Evolutionary conservation across 306 rosid species (phyloP), one percentile per base, ranked within the genome.

Genomic region (Betula pendula): DNA sequence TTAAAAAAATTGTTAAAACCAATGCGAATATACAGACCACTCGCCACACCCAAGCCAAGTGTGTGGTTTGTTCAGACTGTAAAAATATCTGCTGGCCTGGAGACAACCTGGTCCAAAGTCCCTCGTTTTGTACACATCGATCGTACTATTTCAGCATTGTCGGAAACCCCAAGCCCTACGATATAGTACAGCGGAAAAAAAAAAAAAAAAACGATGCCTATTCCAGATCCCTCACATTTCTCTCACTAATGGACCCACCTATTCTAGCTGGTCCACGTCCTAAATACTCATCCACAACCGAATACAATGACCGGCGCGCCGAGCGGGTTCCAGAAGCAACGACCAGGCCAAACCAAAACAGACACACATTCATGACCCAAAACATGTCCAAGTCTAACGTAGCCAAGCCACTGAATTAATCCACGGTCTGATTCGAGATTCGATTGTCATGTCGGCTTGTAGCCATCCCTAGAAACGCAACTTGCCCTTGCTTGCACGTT

Each of bases 401-500:
- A 45, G 69, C 27, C 70, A 35, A 71, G 72, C 77, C 77, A 76
- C 60, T 20, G 59, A 3, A 7, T 52, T n/a, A 52, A 50, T 79
- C 19, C 29, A 66, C 73, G 19, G 35, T 53, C 27, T 15, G 12
- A 33, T 29, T 62, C 9, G 68, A 8, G 22, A 33, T 29, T 62
- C 9, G 68, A 49, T 59, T 59, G 80, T 20, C 80, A 68, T 52
- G 81, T 69, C 70, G 31, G 60, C 75, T 48, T 2, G 8, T 22
- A 14, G 48, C 50, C 17, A 44, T 8, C 1, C 6, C 40, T 31
- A 60, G 9, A 2, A 60, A 29, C 22, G 44, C 77, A 52, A 70
- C 69, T 66, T 52, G 25, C 49, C 75, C 33, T 50, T 5, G 60
- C 81, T 44, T 66, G 24, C 81, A 75, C 83, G 83, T 79, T 79